phyloP scores from a whole-genome alignment of 768 basidiomycete species.

The Kwoniella sp. region DNA sequence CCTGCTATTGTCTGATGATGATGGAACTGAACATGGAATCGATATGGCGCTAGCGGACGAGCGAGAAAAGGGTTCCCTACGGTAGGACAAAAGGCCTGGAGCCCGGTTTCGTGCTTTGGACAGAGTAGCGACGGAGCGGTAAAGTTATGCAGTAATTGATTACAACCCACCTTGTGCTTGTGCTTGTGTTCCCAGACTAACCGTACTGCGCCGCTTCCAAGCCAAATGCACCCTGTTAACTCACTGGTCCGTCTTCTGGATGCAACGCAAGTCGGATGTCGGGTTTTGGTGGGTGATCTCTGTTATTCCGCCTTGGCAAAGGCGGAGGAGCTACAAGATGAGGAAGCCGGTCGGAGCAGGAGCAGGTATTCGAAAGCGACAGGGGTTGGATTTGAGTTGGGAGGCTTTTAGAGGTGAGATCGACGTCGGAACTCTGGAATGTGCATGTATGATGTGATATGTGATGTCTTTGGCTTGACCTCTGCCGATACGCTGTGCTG shows the following conservation, averaged over 20 bases:
- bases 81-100: neutral
- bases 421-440: neutral
- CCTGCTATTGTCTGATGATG: neutral
- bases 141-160: neutral
- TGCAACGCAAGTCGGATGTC: neutral
- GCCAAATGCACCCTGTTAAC: neutral
- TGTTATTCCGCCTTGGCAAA: neutral
- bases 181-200: no score
- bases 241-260: neutral
- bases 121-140: neutral
- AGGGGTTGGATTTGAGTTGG: neutral
- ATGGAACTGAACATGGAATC: neutral
- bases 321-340: neutral
- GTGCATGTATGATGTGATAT: neutral
- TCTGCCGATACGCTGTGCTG: neutral
- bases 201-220: neutral
- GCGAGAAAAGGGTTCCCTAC: neutral
- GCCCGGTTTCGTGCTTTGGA: neutral
- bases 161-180: neutral
- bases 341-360: neutral
- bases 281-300: neutral
- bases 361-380: neutral
- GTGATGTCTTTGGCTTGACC: neutral
- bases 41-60: constrained; percentile 1
- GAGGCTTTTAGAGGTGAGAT: neutral